These are phyloP conservation scores for Oryza longistaminata DNA, from an alignment of 176 grass and related monocot species.

Conservation along the genomic window DNA sequence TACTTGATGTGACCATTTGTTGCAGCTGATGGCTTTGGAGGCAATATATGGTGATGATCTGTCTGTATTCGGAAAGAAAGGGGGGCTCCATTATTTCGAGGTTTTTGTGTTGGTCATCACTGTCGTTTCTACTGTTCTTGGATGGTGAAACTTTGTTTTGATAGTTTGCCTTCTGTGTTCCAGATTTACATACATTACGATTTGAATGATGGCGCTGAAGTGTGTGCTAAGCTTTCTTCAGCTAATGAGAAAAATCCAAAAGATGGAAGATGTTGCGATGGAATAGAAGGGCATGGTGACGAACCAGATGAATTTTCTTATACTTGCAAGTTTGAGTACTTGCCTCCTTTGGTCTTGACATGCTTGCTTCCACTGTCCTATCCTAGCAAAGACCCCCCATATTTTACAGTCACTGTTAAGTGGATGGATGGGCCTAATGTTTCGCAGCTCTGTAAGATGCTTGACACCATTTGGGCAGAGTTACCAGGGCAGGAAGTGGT, in stretches of 20 bases:
- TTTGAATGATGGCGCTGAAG: neutral
- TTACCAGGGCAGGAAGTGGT: slow-evolving; percentile 54
- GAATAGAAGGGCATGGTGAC: neutral
- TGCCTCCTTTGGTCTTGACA: slow-evolving; percentile 55
- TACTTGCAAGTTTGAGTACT: slow-evolving; percentile 42
- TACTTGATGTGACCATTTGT: neutral
- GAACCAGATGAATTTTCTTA: slow-evolving; percentile 39
- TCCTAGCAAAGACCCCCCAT: slow-evolving; percentile 48
- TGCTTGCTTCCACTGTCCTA: slow-evolving; percentile 53
- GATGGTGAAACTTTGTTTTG: neutral
- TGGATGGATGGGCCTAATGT: slow-evolving; percentile 59
- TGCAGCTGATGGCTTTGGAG: slow-evolving; percentile 51
- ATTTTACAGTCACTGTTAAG: slow-evolving; percentile 47
- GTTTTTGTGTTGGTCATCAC: slow-evolving; percentile 20
- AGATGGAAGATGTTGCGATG: slow-evolving; percentile 11
- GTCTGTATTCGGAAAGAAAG: slow-evolving; percentile 30
- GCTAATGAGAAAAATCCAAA: neutral
- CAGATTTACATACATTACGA: slow-evolving; percentile 41
- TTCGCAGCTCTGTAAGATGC: slow-evolving; percentile 49
- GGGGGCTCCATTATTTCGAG: slow-evolving; percentile 47
- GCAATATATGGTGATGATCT: slow-evolving; percentile 60
- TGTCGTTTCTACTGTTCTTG: neutral
- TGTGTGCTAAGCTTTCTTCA: slow-evolving; percentile 30
- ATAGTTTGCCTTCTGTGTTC: neutral
- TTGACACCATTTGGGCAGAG: slow-evolving; percentile 58